Evolutionary conservation across 208 protist genomes (phyloP), one percentile per base, ranked within the genome.

Genomic region (Trypanosoma scelopori): DNA sequence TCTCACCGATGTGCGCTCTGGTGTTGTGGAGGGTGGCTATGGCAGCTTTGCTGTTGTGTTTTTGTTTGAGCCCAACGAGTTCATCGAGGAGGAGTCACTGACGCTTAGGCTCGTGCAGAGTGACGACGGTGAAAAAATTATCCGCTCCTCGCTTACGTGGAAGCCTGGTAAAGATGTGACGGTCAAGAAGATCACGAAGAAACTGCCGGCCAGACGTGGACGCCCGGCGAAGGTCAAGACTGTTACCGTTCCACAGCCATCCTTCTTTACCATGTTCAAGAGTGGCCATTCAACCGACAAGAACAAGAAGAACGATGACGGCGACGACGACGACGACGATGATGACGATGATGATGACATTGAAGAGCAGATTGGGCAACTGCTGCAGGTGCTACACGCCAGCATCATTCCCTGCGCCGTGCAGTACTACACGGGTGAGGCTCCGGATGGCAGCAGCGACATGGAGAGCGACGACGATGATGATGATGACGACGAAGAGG

Each of bases 381-480:
- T 76, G 16, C 52, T 81, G 15, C 48, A 71, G 37, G 61, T 79
- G 7, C 66, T 95, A 27, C 81, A 89, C 76, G 79, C 76, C 46
- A 73, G 65, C 60, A 80, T 95, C 51, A 80, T 95, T 47, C 90
- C 90, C 4, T 70, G 74, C 53, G 90, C 90, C 5, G 85, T 93
- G 30, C 67, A 84, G 48, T 87, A 84, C 78, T 95, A 93, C 83
- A 95, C 90, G 15, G 87, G 87, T 58, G 87, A 95, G 77, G 89
- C 89, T 22, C 81, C 81, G 6, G 84, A 95, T 45, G 90, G 90
- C 30, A 76, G 59, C 71, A 82, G 78, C 62, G 82, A 92, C 49
- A 52, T 84, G 3, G 85, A 92, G 7, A 77, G 73, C 45, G 83
- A 92, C 32, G 71, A 81, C 16, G 81, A 93, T 12, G 79, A 91